phyloP scores from a whole-genome alignment of 2,329 filamentous ascomycete species.

The Paraphaeosphaeria minitans region DNA sequence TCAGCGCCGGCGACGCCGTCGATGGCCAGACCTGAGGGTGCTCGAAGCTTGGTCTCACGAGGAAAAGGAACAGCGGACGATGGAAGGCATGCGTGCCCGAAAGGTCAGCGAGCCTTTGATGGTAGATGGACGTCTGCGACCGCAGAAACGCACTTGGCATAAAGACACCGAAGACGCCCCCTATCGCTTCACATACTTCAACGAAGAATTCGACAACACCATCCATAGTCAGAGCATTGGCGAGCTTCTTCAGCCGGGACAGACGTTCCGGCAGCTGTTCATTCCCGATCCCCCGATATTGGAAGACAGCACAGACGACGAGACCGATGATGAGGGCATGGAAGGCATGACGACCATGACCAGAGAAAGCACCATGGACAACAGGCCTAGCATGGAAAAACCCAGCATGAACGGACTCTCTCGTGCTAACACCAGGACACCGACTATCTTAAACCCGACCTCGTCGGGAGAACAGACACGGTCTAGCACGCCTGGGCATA shows the following conservation, averaged over 20 bases:
- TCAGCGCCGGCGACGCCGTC: conserved; percentile 57
- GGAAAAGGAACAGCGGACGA: conserved; percentile 83
- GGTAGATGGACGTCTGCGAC: conserved; percentile 85
- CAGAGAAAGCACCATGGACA: conserved; percentile 18
- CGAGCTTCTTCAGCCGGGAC: conserved; percentile 84
- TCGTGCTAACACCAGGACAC: conserved; percentile 31
- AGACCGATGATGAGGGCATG: conserved; percentile 59
- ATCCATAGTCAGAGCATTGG: conserved; percentile 96
- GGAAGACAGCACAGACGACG: conserved; percentile 71
- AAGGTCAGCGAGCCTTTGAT: conserved; percentile 93
- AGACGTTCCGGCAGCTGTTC: conserved; percentile 85
- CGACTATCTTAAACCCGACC: conserved; percentile 35
- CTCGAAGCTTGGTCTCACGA: conserved; percentile 89
- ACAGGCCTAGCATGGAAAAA: not conserved
- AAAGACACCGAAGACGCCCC: conserved; percentile 86
- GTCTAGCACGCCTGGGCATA: conserved; percentile 59
- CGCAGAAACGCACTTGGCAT: conserved; percentile 80
- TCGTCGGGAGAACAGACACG: conserved; percentile 52
- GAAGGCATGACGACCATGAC: conserved; percentile 15
- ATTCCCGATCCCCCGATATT: conserved; percentile 74
- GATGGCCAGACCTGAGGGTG: conserved; percentile 85
- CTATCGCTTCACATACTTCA: conserved; percentile 98
- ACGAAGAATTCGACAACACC: conserved; percentile 93
- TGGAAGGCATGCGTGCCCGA: conserved; percentile 80
- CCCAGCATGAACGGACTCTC: conserved; percentile 33